phyloP scores from a whole-genome alignment of 345 rosid genomes.

The Hirschfeldia incana region DNA sequence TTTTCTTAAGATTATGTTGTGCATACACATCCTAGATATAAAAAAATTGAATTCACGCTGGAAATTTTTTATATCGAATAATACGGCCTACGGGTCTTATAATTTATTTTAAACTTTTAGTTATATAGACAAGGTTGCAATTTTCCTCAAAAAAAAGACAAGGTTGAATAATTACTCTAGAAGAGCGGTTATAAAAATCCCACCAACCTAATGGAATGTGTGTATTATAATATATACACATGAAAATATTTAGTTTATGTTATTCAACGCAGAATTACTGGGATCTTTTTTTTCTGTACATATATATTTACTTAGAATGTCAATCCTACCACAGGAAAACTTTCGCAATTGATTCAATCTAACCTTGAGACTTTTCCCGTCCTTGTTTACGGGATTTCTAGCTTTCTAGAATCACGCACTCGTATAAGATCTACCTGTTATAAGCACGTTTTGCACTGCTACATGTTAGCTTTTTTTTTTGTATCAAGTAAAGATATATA shows the following conservation, averaged over 20 bases:
- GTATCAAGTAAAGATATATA: not conserved
- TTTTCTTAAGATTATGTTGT: not conserved
- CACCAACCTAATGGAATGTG: slow-evolving; percentile 41
- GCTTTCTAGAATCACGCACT: slow-evolving; percentile 35
- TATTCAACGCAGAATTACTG: slow-evolving; percentile 18
- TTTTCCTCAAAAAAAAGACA: too few species aligned
- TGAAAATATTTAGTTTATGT: not conserved
- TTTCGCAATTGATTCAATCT: not conserved
- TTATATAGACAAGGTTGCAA: slow-evolving; percentile 13
- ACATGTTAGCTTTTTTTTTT: not conserved
- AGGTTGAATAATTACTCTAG: slow-evolving; percentile 28
- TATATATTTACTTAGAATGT: slow-evolving; percentile 14
- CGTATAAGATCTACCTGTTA: not conserved
- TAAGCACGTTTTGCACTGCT: not conserved
- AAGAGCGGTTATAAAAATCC: slow-evolving; percentile 36
- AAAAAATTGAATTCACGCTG: not conserved
- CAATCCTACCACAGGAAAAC: slow-evolving; percentile 38
- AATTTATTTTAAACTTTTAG: not conserved
- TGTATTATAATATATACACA: slow-evolving; percentile 4
- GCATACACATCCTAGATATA: not conserved
- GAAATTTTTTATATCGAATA: slow-evolving; percentile 1
- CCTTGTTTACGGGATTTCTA: slow-evolving; percentile 17
- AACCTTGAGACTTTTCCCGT: slow-evolving; percentile 14
- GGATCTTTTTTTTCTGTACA: not conserved
- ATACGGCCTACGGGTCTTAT: slow-evolving; percentile 10